Conservation (phyloP, 23 red algal genomes). For the Gracilaria domingensis region DNA sequence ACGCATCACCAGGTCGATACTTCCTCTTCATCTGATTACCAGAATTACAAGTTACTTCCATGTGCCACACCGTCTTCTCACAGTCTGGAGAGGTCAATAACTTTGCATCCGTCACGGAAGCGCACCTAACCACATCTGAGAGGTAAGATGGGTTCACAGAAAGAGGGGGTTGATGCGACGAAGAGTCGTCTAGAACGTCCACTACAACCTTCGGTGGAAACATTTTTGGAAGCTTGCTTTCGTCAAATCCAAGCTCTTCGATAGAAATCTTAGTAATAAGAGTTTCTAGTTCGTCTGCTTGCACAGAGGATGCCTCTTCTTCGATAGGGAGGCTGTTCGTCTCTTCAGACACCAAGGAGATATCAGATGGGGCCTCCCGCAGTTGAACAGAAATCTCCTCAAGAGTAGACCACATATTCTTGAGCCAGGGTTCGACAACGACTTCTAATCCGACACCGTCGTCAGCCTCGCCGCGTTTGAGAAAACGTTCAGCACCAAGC, state of each 20-base stretch:
- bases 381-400: neutral
- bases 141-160: constrained; percentile 42
- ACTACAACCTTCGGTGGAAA: constrained; percentile 40
- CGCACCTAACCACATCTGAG: constrained; percentile 35
- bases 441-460: constrained; percentile 80
- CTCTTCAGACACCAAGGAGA: neutral
- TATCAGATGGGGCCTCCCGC: neutral
- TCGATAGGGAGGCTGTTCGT: neutral
- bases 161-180: neutral
- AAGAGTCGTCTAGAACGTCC: neutral
- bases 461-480: constrained; percentile 74
- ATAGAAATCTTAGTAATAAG: constrained; percentile 49
- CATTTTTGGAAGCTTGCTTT: constrained; percentile 42
- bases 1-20: constrained; percentile 87
- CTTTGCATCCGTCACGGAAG: constrained; percentile 39
- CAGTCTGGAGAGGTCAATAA: constrained; percentile 49
- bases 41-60: constrained; percentile 56
- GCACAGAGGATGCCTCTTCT: neutral
- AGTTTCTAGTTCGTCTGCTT: constrained; percentile 7
- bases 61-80: constrained; percentile 71
- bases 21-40: constrained; percentile 8
- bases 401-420: constrained; percentile 35
- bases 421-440: constrained; percentile 83
- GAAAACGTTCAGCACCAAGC: constrained; percentile 67
- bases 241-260: constrained; percentile 64